A percentile compares a stretch with the other conserved stretches of the same genome.
Evolutionary conservation across 2,329 filamentous ascomycete species (phyloP).

Genomic region (Neonectria ditissima): DNA sequence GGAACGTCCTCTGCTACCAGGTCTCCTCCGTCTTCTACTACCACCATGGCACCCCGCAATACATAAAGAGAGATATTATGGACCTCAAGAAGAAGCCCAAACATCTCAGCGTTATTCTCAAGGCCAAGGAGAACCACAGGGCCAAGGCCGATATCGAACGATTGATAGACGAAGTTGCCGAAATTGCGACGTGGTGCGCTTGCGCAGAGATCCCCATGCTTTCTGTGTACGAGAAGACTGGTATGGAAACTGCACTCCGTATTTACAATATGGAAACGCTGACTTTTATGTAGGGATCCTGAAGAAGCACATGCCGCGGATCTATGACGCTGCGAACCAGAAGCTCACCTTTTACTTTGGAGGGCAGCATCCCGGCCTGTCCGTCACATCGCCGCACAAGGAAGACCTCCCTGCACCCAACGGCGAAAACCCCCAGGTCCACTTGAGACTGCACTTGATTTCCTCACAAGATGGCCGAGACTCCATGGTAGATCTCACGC

Average conservation of each 20-base stretch:
- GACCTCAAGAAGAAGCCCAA: slow-evolving; percentile 79
- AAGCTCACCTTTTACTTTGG: slow-evolving; percentile 93
- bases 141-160: slow-evolving; percentile 82
- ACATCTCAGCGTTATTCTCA: slow-evolving; percentile 89
- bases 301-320: slow-evolving; percentile 88
- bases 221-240: slow-evolving; percentile 92
- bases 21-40: slow-evolving; percentile 88
- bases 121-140: slow-evolving; percentile 75
- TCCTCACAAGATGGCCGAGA: slow-evolving; percentile 91
- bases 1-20: slow-evolving; percentile 81
- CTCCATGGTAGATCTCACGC: slow-evolving; percentile 94
- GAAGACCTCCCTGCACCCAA: slow-evolving; percentile 50
- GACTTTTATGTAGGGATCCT: slow-evolving; percentile 73
- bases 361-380: slow-evolving; percentile 76
- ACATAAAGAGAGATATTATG: slow-evolving; percentile 89
- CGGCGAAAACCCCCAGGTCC: slow-evolving; percentile 50
- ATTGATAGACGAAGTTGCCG: slow-evolving; percentile 89
- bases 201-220: slow-evolving; percentile 88
- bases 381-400: slow-evolving; percentile 60
- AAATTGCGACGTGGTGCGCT: slow-evolving; percentile 92
- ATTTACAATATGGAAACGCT: slow-evolving; percentile 11
- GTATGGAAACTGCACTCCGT: slow-evolving; percentile 60
- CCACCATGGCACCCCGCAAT: slow-evolving; percentile 93
- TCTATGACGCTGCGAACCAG: slow-evolving; percentile 81
- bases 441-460: slow-evolving; percentile 78